Percentiles rank a stretch among this genome's conserved stretches.
Evolutionary conservation across 2,329 filamentous ascomycete genomes (phyloP).

Genomic region (Aspergillus hortae): DNA sequence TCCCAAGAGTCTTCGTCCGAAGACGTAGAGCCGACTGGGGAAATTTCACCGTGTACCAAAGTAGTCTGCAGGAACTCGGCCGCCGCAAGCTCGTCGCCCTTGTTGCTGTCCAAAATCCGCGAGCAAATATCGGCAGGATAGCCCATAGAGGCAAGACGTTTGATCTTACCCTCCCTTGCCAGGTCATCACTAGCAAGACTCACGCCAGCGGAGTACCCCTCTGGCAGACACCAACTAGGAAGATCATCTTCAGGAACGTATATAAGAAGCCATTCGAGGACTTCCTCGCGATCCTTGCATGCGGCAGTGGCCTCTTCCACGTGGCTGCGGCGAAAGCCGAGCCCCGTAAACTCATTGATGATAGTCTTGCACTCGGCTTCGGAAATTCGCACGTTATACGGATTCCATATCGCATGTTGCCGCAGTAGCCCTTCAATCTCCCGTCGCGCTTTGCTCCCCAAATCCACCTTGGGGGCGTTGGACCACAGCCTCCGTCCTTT

Average conservation of each 20-base stretch:
- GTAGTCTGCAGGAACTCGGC: slow-evolving; percentile 75
- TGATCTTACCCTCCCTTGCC: slow-evolving; percentile 75
- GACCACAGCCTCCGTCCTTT: slow-evolving; percentile 71
- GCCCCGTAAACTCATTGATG: slow-evolving; percentile 67
- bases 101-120: slow-evolving; percentile 67
- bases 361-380: slow-evolving; percentile 56
- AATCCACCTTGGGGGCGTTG: slow-evolving; percentile 83
- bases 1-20: slow-evolving; percentile 62
- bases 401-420: slow-evolving; percentile 80
- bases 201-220: slow-evolving; percentile 86
- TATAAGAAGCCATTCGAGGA: slow-evolving; percentile 91
- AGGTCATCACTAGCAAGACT: slow-evolving; percentile 80
- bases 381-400: slow-evolving; percentile 66
- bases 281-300: slow-evolving; percentile 89
- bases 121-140: slow-evolving; percentile 83
- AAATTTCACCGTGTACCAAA: slow-evolving; percentile 51
- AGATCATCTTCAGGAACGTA: slow-evolving; percentile 96
- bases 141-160: slow-evolving; percentile 74
- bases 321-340: slow-evolving; percentile 87
- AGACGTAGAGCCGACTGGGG: slow-evolving; percentile 11
- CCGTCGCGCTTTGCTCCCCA: slow-evolving; percentile 75
- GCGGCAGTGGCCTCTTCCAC: slow-evolving; percentile 81
- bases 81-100: slow-evolving; percentile 70
- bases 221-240: slow-evolving; percentile 87
- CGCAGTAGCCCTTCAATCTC: slow-evolving; percentile 78